Evolutionary conservation across 75 land plant species (phyloP).

Genomic region (Cunninghamia lanceolata): DNA sequence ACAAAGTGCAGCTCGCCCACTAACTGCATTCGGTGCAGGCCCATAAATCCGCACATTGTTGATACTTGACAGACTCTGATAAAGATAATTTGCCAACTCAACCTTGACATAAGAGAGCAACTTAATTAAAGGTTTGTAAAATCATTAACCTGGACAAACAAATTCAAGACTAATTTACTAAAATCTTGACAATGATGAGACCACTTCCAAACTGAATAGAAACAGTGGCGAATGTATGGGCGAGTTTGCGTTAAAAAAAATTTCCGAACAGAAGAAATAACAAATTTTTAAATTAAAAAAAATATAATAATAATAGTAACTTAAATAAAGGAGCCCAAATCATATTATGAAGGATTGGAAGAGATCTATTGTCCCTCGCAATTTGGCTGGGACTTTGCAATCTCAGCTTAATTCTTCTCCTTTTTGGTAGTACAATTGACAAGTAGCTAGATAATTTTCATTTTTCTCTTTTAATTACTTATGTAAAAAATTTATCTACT

Average conservation of each 20-base stretch:
- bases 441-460: too few relatives aligned
- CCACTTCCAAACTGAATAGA: neutral
- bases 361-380: neutral
- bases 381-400: too few relatives aligned
- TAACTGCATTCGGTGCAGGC: slow-evolving; percentile 47
- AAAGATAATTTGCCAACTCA: slow-evolving; percentile 69
- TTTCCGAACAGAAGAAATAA: neutral
- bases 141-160: neutral
- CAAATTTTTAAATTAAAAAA: neutral
- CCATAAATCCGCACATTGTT: slow-evolving; percentile 75
- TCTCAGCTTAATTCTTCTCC: too few relatives aligned
- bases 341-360: neutral
- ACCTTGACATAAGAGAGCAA: slow-evolving; percentile 24
- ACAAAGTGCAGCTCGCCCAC: slow-evolving; percentile 84
- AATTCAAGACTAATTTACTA: neutral
- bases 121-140: neutral
- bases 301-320: neutral
- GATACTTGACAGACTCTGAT: slow-evolving; percentile 48
- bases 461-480: too few relatives aligned
- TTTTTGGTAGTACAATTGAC: too few relatives aligned
- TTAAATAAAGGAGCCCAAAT: neutral
- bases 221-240: neutral
- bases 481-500: too few relatives aligned
- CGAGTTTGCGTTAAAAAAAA: neutral
- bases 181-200: neutral